These are phyloP conservation scores for Trichoderma lentiforme DNA, from an alignment of 2,329 filamentous ascomycete species.

Conservation along the genomic window DNA sequence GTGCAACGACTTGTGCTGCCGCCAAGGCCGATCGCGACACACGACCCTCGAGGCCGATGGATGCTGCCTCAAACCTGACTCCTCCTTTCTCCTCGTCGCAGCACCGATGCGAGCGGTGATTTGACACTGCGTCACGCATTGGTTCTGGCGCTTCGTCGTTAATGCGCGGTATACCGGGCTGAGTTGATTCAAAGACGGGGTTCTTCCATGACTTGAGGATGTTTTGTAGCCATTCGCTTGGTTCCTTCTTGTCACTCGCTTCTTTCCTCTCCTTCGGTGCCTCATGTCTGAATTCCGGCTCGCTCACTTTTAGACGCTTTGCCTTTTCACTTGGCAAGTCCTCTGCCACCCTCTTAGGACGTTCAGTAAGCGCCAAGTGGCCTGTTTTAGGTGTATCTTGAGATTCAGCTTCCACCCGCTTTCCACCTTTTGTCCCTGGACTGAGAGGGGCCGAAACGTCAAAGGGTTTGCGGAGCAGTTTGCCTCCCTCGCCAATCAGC, in stretches of 20 bases:
- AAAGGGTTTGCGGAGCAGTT: slow-evolving; percentile 45
- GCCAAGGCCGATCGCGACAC: slow-evolving; percentile 62
- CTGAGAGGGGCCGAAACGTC: slow-evolving; percentile 27
- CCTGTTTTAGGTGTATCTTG: neutral
- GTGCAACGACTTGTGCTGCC: slow-evolving; percentile 65
- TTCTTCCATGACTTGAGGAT: slow-evolving; percentile 69
- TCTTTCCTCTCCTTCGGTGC: neutral
- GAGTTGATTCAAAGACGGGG: slow-evolving; percentile 61
- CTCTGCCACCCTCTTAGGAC: neutral
- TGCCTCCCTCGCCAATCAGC: slow-evolving; percentile 41
- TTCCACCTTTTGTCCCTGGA: neutral
- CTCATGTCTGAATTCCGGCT: neutral
- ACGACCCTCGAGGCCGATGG: slow-evolving; percentile 35
- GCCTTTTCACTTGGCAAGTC: neutral
- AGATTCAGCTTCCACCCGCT: neutral
- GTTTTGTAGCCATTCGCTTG: slow-evolving; percentile 54
- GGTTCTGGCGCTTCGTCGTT: slow-evolving; percentile 22
- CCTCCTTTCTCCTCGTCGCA: slow-evolving; percentile 14
- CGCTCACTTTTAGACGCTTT: neutral
- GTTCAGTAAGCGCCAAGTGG: neutral
- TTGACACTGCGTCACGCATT: neutral
- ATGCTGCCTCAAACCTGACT: slow-evolving; percentile 31
- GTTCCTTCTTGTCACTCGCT: slow-evolving; percentile 19
- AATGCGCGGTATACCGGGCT: slow-evolving; percentile 45
- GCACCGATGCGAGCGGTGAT: neutral